Evolutionary conservation across 768 basidiomycete species (phyloP).

Genomic region (Hygrophoropsis aurantiaca): DNA sequence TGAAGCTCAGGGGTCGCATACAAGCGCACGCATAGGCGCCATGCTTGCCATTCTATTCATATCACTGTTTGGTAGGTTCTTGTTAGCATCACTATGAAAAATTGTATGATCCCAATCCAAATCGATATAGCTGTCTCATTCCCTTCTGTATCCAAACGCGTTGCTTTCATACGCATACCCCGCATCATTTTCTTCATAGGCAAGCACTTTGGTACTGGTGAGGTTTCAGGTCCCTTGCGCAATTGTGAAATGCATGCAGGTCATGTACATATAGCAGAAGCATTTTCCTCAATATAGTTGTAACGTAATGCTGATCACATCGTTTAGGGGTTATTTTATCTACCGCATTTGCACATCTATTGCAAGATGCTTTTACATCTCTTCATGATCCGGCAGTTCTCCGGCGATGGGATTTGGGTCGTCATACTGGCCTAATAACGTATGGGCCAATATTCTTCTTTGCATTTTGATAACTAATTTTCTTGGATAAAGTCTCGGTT

Average conservation of each 20-base stretch:
- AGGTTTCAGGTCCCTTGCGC: constrained; percentile 1
- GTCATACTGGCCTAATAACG: constrained; percentile 74
- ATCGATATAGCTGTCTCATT: constrained; percentile 64
- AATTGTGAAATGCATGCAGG: background rate
- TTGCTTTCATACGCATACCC: constrained; percentile 58
- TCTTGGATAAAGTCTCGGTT: constrained; percentile 46
- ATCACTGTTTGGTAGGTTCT: constrained; percentile 62
- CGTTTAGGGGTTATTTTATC: constrained; percentile 72
- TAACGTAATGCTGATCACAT: background rate
- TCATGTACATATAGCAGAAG: too few species aligned
- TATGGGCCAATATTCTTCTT: constrained; percentile 35
- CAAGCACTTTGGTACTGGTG: constrained; percentile 83
- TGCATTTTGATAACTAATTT: constrained; percentile 1
- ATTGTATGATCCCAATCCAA: background rate
- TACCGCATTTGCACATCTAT: constrained; percentile 79
- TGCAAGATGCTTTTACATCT: constrained; percentile 73
- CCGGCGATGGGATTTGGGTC: constrained; percentile 47
- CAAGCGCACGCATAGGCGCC: constrained; percentile 21
- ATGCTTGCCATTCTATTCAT: constrained; percentile 56
- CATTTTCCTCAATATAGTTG: too few species aligned
- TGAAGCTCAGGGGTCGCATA: background rate
- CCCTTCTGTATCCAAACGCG: constrained; percentile 59
- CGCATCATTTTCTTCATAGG: constrained; percentile 77
- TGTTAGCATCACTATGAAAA: background rate
- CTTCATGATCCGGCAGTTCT: constrained; percentile 49